A percentile compares a stretch with the other conserved stretches of the same genome.
phyloP scores from a whole-genome alignment of 78 protist genomes.

The Protostelium mycophagum region DNA sequence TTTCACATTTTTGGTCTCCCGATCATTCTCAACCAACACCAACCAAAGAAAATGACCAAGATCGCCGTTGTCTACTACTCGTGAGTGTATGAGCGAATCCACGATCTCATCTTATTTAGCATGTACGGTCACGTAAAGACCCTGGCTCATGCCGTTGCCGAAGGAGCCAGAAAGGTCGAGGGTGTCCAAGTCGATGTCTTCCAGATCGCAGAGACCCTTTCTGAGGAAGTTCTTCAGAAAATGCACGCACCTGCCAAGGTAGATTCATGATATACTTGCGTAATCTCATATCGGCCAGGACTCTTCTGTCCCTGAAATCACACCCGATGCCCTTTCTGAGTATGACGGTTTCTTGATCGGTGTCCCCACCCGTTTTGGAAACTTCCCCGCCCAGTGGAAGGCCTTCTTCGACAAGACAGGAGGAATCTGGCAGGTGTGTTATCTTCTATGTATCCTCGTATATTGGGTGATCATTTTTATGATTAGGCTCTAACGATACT shows the following conservation, averaged over 20 bases:
- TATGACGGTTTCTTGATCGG: constrained; percentile 47
- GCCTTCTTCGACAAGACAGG: constrained; percentile 28
- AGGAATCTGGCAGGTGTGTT: constrained; percentile 27
- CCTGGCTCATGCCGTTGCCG: constrained; percentile 24
- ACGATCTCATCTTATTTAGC: constrained; percentile 17
- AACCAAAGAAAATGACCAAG: too few species aligned
- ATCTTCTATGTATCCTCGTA: not conserved
- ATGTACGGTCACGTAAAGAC: constrained; percentile 36
- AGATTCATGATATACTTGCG: not conserved
- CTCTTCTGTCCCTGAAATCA: not conserved
- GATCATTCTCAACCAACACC: too few species aligned
- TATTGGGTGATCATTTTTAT: not conserved
- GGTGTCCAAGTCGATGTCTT: constrained; percentile 8
- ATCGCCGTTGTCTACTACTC: not conserved
- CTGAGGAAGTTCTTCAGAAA: constrained; percentile 58
- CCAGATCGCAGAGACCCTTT: constrained; percentile 71
- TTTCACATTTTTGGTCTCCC: too few species aligned
- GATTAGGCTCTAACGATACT: too few species aligned
- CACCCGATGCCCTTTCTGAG: constrained; percentile 8
- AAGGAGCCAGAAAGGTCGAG: constrained; percentile 17
- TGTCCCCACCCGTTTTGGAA: constrained; percentile 61
- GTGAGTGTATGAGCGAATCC: not conserved
- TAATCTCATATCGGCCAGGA: not conserved
- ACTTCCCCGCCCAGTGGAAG: constrained; percentile 44
- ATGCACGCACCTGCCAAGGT: constrained; percentile 37